These are phyloP conservation scores for Neoscytalidium dimidiatum DNA, from an alignment of 2,329 filamentous ascomycete genomes.

Conservation along the genomic window DNA sequence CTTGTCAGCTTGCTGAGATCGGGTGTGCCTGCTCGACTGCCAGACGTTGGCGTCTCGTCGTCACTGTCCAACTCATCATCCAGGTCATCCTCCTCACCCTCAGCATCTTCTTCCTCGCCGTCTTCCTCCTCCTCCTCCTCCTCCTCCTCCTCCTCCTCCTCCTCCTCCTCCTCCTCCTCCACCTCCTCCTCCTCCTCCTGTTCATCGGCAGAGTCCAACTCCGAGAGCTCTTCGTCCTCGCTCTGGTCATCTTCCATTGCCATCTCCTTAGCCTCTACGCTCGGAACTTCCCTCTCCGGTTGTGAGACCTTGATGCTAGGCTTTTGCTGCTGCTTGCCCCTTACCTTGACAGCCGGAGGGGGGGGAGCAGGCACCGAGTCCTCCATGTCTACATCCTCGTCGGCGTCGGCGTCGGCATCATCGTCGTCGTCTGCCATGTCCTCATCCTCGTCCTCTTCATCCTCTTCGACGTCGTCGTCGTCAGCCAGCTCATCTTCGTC, in stretches of 20 bases:
- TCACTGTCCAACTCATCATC: constrained; percentile 51
- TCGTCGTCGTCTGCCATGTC: constrained; percentile 35
- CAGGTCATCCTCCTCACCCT: constrained; percentile 40
- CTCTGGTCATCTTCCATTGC: constrained; percentile 49
- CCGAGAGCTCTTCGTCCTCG: constrained; percentile 45
- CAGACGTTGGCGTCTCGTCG: constrained; percentile 53
- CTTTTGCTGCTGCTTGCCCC: constrained; percentile 37
- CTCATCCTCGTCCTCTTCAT: constrained; percentile 41
- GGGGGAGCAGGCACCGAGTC: constrained; percentile 31
- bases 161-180: constrained; percentile 41
- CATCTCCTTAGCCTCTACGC: constrained; percentile 52
- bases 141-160: constrained; percentile 48
- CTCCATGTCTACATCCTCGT: constrained; percentile 24
- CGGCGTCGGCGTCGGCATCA: constrained; percentile 23
- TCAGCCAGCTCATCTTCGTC: constrained; percentile 41
- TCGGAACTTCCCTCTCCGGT: constrained; percentile 28
- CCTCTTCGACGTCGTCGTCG: constrained; percentile 40
- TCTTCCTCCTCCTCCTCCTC: constrained; percentile 42
- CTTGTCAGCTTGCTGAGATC: constrained; percentile 69
- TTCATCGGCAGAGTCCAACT: constrained; percentile 39
- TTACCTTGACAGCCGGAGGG: constrained; percentile 22
- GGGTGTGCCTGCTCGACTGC: constrained; percentile 59
- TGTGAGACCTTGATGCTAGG: constrained; percentile 35
- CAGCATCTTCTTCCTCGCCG: constrained; percentile 44
- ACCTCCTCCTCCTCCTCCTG: constrained; percentile 47